Conservation (phyloP, 305 asterid genomes). For the Fraxinus sp. region DNA sequence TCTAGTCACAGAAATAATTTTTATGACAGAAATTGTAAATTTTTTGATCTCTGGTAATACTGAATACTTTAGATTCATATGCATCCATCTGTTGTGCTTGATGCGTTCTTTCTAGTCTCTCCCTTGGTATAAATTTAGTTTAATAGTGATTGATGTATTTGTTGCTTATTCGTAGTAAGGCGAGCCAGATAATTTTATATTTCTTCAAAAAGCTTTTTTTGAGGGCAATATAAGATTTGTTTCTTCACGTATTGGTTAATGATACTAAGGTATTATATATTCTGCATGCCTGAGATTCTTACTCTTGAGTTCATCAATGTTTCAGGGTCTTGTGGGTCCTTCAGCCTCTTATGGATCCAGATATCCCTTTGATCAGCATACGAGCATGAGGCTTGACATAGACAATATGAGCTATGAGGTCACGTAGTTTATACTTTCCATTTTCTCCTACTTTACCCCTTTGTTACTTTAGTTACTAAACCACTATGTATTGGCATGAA, state of each 20-base stretch:
- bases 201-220: not conserved
- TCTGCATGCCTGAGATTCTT: constrained; percentile 4
- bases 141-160: not conserved
- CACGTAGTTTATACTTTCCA: constrained; percentile 1
- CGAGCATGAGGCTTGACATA: constrained; percentile 78
- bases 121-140: not conserved
- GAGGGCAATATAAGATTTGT: not conserved
- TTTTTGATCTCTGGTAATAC: not conserved
- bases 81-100: not conserved
- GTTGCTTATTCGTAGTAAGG: not conserved
- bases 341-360: constrained; percentile 55
- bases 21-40: not conserved
- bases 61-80: not conserved
- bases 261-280: not conserved
- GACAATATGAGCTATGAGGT: constrained; percentile 93
- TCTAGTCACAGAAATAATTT: not conserved
- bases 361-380: constrained; percentile 60
- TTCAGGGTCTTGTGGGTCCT: constrained; percentile 56
- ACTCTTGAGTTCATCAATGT: constrained; percentile 7
- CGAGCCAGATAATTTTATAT: not conserved
- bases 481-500: constrained; percentile 21
- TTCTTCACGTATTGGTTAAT: not conserved
- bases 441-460: not conserved
- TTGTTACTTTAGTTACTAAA: constrained; percentile 11
- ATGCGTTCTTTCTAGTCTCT: not conserved